These are phyloP conservation scores for Parasitella parasitica DNA, from an alignment of 371 early-diverging fungal species.

Conservation along the genomic window DNA sequence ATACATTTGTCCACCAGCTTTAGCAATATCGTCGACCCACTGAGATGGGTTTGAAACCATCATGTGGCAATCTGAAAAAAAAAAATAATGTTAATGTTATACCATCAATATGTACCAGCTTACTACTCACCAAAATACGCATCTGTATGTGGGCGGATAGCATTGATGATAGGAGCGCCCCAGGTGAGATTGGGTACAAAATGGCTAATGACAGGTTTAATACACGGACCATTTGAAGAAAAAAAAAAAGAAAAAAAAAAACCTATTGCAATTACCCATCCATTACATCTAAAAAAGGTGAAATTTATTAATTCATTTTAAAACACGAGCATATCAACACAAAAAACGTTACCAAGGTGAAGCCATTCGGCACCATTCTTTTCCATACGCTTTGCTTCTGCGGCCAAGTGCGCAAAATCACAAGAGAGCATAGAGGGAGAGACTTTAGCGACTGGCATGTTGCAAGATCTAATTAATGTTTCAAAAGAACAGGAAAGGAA, in stretches of 20 bases:
- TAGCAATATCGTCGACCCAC: slow-evolving; percentile 95
- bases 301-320: not conserved
- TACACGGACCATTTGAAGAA: not conserved
- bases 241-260: not conserved
- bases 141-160: slow-evolving; percentile 84
- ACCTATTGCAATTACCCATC: slow-evolving; percentile 73
- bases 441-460: slow-evolving; percentile 74
- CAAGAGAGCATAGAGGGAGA: slow-evolving; percentile 92
- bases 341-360: slow-evolving; percentile 77
- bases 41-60: slow-evolving; percentile 94
- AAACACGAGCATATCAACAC: not conserved
- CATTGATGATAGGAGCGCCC: slow-evolving; percentile 92
- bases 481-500: not conserved
- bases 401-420: slow-evolving; percentile 90
- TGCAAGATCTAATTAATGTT: not conserved
- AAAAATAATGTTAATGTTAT: not conserved
- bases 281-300: slow-evolving; percentile 66
- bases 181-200: slow-evolving; percentile 98
- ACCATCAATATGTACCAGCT: not conserved
- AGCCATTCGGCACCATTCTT: slow-evolving; percentile 93
- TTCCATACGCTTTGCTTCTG: slow-evolving; percentile 88
- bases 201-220: slow-evolving; percentile 62
- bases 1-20: slow-evolving; percentile 89
- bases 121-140: slow-evolving; percentile 76
- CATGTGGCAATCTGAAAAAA: slow-evolving; percentile 86